phyloP scores from a whole-genome alignment of 140 eudicot species.

The Cichorium intybus region DNA sequence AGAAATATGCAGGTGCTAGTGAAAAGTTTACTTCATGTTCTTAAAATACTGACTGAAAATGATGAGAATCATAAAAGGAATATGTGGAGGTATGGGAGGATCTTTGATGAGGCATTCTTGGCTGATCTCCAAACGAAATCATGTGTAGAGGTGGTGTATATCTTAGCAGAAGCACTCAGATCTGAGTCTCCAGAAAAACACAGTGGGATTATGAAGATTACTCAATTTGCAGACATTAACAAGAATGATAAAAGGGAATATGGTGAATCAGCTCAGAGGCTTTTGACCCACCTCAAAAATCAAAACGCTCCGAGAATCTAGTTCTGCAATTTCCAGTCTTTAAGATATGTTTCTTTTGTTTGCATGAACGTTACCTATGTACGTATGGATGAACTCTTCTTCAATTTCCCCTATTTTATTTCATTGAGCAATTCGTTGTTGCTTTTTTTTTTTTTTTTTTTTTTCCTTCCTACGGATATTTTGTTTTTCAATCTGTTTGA shows the following conservation, averaged over 20 bases:
- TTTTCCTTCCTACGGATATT: too few species aligned
- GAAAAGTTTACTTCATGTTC: background rate
- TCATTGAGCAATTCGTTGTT: too few species aligned
- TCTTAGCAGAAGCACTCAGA: slow-evolving; percentile 16
- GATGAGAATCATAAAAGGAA: background rate
- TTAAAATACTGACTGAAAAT: background rate
- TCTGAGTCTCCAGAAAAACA: slow-evolving; percentile 2
- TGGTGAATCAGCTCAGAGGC: background rate
- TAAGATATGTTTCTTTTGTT: background rate
- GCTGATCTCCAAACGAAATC: slow-evolving; percentile 13
- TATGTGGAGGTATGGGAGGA: slow-evolving; percentile 13
- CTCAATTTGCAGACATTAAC: slow-evolving; percentile 1
- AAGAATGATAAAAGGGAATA: background rate
- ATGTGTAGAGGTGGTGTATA: background rate
- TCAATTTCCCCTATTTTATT: too few species aligned
- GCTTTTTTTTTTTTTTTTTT: too few species aligned
- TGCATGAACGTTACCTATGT: background rate
- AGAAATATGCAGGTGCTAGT: too few species aligned
- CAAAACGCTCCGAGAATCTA: background rate
- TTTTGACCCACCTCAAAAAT: background rate
- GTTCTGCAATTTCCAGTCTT: background rate
- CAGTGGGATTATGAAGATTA: slow-evolving; percentile 6
- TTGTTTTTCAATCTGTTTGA: too few species aligned
- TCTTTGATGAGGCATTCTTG: background rate
- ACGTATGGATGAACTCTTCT: too few species aligned